phyloP scores from a whole-genome alignment of 2,329 filamentous ascomycete genomes.

The Exophiala mesophila region DNA sequence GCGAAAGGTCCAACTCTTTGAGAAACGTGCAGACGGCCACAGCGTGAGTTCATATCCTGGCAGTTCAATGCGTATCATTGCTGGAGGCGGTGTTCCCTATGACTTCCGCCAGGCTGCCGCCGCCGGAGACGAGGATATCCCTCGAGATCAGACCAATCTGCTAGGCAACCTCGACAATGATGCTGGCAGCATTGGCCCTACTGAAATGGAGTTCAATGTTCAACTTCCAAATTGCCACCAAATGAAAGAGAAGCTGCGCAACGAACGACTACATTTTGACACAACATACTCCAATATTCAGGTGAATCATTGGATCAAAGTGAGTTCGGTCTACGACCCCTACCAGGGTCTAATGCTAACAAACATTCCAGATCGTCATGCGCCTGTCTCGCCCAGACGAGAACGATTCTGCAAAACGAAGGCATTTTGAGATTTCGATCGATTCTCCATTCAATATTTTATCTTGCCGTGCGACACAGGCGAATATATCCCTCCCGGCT shows the following conservation, averaged over 20 bases:
- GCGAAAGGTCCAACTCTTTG: conserved; percentile 78
- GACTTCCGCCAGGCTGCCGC: conserved; percentile 54
- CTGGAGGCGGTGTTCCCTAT: conserved; percentile 74
- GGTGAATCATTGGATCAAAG: conserved; percentile 96
- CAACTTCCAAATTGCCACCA: conserved; percentile 84
- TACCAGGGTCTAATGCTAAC: conserved; percentile 3
- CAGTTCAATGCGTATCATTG: conserved; percentile 69
- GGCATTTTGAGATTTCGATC: conserved; percentile 94
- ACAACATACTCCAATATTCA: conserved; percentile 92
- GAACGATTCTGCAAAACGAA: conserved; percentile 69
- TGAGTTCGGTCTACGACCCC: conserved; percentile 35
- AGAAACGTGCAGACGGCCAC: conserved; percentile 77
- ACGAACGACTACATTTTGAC: conserved; percentile 71
- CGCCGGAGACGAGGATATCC: conserved; percentile 50
- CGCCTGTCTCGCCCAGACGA: conserved; percentile 79
- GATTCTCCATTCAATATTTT: conserved; percentile 92
- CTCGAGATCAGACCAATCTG: conserved; percentile 60
- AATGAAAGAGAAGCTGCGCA: conserved; percentile 67
- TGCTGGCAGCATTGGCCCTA: conserved; percentile 68
- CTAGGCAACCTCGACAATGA: conserved; percentile 76
- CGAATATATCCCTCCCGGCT: conserved; percentile 78
- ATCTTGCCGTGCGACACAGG: conserved; percentile 86
- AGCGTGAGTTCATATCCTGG: conserved; percentile 68
- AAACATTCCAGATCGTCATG: conserved; percentile 69
- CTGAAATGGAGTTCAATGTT: conserved; percentile 91